Conservation (phyloP, 2,329 filamentous ascomycete species). For the Sarocladium brachiariae region DNA sequence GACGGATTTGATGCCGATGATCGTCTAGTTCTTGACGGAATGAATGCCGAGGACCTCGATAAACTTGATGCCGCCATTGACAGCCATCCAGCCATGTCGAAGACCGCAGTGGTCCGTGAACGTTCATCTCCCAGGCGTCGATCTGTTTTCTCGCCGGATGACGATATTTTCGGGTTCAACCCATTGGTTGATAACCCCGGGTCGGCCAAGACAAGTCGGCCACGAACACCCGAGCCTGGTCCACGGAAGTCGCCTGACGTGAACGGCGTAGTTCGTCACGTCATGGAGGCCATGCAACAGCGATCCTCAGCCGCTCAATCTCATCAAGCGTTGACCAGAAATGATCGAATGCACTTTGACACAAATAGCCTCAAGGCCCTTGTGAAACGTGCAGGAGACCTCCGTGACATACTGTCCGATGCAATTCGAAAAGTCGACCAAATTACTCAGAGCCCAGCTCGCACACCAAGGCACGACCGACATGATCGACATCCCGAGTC, state of each 20-base stretch:
- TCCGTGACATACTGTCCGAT: conserved; percentile 54
- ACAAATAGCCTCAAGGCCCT: conserved; percentile 62
- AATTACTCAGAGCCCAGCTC: conserved; percentile 47
- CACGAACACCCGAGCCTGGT: conserved; percentile 32
- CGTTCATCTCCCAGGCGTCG: conserved; percentile 45
- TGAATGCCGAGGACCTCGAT: conserved; percentile 39
- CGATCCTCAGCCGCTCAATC: conserved; percentile 36
- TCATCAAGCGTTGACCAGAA: conserved; percentile 20
- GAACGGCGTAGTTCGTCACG: conserved; percentile 49
- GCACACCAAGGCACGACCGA: conserved; percentile 39
- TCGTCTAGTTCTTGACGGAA: conserved; percentile 38
- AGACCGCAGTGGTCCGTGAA: conserved; percentile 48
- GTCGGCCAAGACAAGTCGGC: conserved; percentile 33
- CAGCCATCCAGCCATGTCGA: conserved; percentile 34
- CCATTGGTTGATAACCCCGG: conserved; percentile 32
- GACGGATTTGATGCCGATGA: conserved; percentile 35
- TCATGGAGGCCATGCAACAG: conserved; percentile 59
- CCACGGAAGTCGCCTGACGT: conserved; percentile 27
- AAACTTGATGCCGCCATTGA: conserved; percentile 36
- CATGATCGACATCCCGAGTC: conserved; percentile 35
- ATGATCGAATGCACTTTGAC: conserved; percentile 54
- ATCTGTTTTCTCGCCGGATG: conserved; percentile 59
- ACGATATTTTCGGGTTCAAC: conserved; percentile 56
- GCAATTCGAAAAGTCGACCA: conserved; percentile 53
- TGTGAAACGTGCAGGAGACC: conserved; percentile 53